Evolutionary conservation across 805 yeast genomes (phyloP).

Genomic region (Wickerhamiella nectarea): DNA sequence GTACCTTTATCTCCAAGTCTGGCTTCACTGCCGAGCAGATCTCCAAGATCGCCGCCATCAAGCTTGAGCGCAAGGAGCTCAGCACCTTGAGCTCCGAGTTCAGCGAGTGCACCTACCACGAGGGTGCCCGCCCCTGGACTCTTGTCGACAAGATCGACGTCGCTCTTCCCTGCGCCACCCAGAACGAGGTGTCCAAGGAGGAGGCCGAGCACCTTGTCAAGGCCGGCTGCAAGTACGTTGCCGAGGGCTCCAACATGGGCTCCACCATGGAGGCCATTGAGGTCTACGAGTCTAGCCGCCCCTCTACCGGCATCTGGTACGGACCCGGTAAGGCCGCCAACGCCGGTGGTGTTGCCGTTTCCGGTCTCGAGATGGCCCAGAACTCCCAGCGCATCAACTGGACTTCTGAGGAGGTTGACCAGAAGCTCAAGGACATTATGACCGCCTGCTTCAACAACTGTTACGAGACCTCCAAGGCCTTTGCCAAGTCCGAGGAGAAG

Average conservation of each 20-base stretch:
- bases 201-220: slow-evolving; percentile 92
- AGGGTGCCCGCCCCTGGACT: slow-evolving; percentile 94
- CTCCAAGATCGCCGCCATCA: slow-evolving; percentile 63
- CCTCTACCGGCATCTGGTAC: slow-evolving; percentile 63
- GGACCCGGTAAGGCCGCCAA: slow-evolving; percentile 99
- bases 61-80: slow-evolving; percentile 52
- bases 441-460: slow-evolving; percentile 84
- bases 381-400: slow-evolving; percentile 88
- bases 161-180: slow-evolving; percentile 97
- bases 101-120: slow-evolving; percentile 53
- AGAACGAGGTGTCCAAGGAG: slow-evolving; percentile 92
- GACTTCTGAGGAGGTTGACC: slow-evolving; percentile 88
- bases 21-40: slow-evolving; percentile 83
- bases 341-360: slow-evolving; percentile 99
- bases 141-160: slow-evolving; percentile 84
- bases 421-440: slow-evolving; percentile 85
- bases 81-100: slow-evolving; percentile 21
- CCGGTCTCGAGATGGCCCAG: slow-evolving; percentile 99
- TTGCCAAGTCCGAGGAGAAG: slow-evolving; percentile 55
- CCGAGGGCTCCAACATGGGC: slow-evolving; percentile 99
- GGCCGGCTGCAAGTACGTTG: slow-evolving; percentile 83
- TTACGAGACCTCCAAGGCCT: slow-evolving; percentile 70
- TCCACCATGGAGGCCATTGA: slow-evolving; percentile 94
- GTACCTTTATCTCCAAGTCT: slow-evolving; percentile 52
- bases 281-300: slow-evolving; percentile 58